phyloP scores from a whole-genome alignment of 192 early-diverging fungal genomes.

The Backusella macrospora region DNA sequence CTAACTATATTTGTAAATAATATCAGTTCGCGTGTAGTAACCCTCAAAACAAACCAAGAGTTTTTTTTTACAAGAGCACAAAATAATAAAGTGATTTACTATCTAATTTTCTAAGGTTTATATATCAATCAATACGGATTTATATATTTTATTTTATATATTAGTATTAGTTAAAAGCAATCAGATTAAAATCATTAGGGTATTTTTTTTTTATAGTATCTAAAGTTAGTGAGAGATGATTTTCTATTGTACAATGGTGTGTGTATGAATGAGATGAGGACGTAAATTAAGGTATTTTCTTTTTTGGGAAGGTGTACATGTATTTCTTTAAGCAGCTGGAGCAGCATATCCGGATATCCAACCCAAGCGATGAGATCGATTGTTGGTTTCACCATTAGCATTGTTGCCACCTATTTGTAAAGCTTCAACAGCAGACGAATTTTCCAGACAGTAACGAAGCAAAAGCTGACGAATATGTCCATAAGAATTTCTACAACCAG shows the following conservation, averaged over 20 bases:
- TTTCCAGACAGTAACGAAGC: conserved; percentile 44
- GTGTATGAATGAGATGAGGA: conserved; percentile 9
- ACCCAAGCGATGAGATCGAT: neutral
- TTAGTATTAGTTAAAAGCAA: conserved; percentile 4
- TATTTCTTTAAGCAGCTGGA: conserved; percentile 49
- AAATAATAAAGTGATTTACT: no score
- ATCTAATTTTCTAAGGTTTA: neutral
- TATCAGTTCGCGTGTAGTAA: no score
- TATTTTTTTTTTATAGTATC: conserved; percentile 7
- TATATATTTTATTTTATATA: neutral
- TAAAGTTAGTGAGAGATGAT: neutral
- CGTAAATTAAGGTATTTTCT: neutral
- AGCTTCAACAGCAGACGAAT: conserved; percentile 33
- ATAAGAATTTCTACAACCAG: conserved; percentile 54
- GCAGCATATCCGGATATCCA: conserved; percentile 47
- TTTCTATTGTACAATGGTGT: conserved; percentile 13
- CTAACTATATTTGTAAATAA: no score
- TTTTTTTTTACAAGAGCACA: no score
- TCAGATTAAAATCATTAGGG: neutral
- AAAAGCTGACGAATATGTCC: conserved; percentile 52
- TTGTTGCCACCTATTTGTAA: neutral
- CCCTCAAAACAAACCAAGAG: no score
- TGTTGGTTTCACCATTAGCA: neutral
- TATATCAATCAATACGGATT: neutral
- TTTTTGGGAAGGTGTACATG: conserved; percentile 19